Evolutionary conservation across 1,139 yeast species (phyloP).

Genomic region (Geotrichum cucujoidarum): DNA sequence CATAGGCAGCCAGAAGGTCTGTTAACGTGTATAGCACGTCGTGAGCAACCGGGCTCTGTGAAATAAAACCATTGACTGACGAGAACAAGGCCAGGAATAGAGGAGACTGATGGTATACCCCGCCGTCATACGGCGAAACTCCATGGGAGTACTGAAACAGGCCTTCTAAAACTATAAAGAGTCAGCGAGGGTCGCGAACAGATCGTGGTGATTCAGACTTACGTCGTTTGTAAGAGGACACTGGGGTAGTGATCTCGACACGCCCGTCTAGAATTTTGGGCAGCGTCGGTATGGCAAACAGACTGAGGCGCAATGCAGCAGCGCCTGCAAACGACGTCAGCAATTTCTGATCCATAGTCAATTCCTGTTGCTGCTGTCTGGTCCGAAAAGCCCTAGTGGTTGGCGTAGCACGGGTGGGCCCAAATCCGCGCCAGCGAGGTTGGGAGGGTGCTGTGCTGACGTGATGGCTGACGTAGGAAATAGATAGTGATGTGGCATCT

Average conservation of each 20-base stretch:
- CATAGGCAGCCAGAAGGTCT: conserved; percentile 42
- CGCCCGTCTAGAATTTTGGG: conserved; percentile 43
- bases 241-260: conserved; percentile 77
- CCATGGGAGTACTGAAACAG: conserved; percentile 57
- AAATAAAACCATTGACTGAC: conserved; percentile 31
- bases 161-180: conserved; percentile 64
- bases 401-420: neutral
- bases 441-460: neutral
- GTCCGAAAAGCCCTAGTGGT: neutral
- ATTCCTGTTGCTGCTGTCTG: neutral
- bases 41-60: conserved; percentile 25
- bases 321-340: conserved; percentile 18
- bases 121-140: conserved; percentile 72
- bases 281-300: conserved; percentile 16
- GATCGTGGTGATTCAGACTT: conserved; percentile 13
- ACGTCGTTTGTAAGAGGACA: conserved; percentile 56
- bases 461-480: neutral
- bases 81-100: conserved; percentile 52
- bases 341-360: conserved; percentile 9
- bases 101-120: conserved; percentile 82
- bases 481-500: conserved; percentile 11
- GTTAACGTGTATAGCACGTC: conserved; percentile 40
- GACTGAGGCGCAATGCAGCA: conserved; percentile 24
- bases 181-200: conserved; percentile 24
- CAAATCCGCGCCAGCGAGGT: neutral